Base-by-base conservation (phyloP, 2,329 filamentous ascomycete species). In the Aschersonia sp. region DNA sequence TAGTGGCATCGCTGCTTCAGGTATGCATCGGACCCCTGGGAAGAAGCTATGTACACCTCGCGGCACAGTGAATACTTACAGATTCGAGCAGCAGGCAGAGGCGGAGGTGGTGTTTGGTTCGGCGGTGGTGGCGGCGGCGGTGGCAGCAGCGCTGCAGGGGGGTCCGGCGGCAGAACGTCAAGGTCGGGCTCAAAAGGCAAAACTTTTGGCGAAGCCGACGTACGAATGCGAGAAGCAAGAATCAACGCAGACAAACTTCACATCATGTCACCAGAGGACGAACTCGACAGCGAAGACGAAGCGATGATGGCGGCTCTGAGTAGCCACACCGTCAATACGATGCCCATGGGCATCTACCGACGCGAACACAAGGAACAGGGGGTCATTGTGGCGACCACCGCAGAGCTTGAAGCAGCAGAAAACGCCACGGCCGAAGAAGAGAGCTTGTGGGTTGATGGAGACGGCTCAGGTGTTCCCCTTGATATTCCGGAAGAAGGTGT, bases 211-310 rank as follows among this genome's bases (percentile, higher is more conserved):
- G 63, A 68, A 43, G 60, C 57, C 14, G 57, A 58, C 12, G 53
- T 55, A 14, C 53, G 54, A 44, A 52, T 56, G 35, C 61, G 65
- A 50, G 71, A 77, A 51, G 54, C 66, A 35, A 63, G 76, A 59
- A 72, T 79, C 57, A 77, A 79, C 54, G 72, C 74, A 53, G 75
- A 79, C 55, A 67, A 69, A 48, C 71, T 79, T 44, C 73, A 72
- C 54, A 56, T 59, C 45, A 61, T 69, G 60, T 53, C 65, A 46
- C 56, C 66, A 47, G 53, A 69, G 29, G 68, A 68, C n/a, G 68
- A 73, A 33, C 60, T 71, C 44, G 64, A 68, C 45, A 68, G 66
- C 51, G 64, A 70, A n/a, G 63, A 69, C 47, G 64, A 71, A 48
- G 62, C 62, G 44, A 68, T 68, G 58, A 60, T 66, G 43, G 59